phyloP scores from a whole-genome alignment of 2,329 filamentous ascomycete species.

The Epichloe hybrida region DNA sequence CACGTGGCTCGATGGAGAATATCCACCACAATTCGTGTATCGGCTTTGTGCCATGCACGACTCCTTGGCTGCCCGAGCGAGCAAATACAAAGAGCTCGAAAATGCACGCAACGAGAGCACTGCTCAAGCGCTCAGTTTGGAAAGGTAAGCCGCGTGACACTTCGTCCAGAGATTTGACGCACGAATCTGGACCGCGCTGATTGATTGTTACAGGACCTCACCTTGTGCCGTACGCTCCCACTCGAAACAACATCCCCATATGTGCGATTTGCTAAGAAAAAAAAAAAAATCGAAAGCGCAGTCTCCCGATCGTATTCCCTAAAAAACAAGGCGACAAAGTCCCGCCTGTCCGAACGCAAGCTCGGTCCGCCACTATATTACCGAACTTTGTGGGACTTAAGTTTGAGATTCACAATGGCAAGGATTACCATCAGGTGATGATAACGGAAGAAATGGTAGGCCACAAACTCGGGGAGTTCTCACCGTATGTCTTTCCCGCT shows the following conservation, averaged over 20 bases:
- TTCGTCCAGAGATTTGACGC: neutral
- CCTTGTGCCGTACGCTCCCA: constrained; percentile 35
- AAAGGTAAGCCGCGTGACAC: constrained; percentile 47
- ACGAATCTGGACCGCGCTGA: neutral
- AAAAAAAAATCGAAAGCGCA: constrained; percentile 12
- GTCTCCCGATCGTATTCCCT: constrained; percentile 49
- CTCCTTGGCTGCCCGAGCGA: too few relatives aligned
- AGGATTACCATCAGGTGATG: constrained; percentile 65
- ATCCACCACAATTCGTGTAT: too few relatives aligned
- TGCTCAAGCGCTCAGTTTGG: constrained; percentile 71
- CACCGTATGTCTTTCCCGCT: constrained; percentile 47
- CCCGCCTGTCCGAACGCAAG: constrained; percentile 71
- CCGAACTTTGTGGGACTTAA: constrained; percentile 83
- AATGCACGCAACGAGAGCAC: constrained; percentile 57
- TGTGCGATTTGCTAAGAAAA: constrained; percentile 5
- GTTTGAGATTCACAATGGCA: constrained; percentile 88
- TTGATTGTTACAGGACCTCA: constrained; percentile 28
- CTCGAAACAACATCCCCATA: neutral
- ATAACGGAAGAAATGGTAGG: constrained; percentile 96
- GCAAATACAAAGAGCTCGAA: constrained; percentile 7
- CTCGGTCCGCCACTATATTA: constrained; percentile 76
- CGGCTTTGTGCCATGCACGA: too few relatives aligned
- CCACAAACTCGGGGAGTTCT: constrained; percentile 87
- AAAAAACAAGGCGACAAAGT: constrained; percentile 47
- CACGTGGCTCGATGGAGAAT: neutral